Conservation (phyloP, 2,329 filamentous ascomycete species). For the Neonectria sp. region DNA sequence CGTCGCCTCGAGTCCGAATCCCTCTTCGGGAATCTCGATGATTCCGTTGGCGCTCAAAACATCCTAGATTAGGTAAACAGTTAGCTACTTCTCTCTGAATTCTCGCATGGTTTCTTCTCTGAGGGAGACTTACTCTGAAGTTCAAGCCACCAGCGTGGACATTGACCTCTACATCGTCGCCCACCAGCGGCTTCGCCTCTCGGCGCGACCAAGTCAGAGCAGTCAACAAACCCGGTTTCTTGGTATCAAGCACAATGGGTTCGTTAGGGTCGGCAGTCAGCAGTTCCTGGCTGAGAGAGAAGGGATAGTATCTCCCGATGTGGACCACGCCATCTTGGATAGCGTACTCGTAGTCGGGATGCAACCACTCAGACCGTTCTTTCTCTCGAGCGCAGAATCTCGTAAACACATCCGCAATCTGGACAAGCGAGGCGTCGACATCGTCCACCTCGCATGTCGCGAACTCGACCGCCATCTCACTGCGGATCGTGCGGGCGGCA, state of each 20-base stretch:
- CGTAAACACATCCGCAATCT: slow-evolving; percentile 38
- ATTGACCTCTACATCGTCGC: no score
- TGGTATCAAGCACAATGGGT: no score
- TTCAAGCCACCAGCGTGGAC: no score
- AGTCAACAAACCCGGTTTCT: no score
- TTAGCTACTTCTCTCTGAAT: slow-evolving; percentile 47
- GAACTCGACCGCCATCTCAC: slow-evolving; percentile 47
- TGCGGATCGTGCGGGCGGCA: slow-evolving; percentile 47
- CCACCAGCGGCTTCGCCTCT: no score
- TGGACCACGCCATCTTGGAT: no score
- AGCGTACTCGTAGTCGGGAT: no score
- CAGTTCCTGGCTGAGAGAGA: no score
- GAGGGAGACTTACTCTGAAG: no score
- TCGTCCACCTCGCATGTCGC: slow-evolving; percentile 50
- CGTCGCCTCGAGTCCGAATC: slow-evolving; percentile 49
- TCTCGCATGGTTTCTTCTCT: slow-evolving; percentile 32
- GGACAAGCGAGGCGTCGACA: slow-evolving; percentile 19
- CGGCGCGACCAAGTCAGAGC: no score
- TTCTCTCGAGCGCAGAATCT: slow-evolving; percentile 32
- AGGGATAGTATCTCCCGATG: no score
- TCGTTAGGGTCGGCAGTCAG: no score
- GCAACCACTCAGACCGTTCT: slow-evolving; percentile 26
- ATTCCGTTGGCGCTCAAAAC: slow-evolving; percentile 42
- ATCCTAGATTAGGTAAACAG: slow-evolving; percentile 41
- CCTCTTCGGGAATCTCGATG: slow-evolving; percentile 19